Conservation (phyloP, 768 basidiomycete genomes). For the Leccinum uliginosum region DNA sequence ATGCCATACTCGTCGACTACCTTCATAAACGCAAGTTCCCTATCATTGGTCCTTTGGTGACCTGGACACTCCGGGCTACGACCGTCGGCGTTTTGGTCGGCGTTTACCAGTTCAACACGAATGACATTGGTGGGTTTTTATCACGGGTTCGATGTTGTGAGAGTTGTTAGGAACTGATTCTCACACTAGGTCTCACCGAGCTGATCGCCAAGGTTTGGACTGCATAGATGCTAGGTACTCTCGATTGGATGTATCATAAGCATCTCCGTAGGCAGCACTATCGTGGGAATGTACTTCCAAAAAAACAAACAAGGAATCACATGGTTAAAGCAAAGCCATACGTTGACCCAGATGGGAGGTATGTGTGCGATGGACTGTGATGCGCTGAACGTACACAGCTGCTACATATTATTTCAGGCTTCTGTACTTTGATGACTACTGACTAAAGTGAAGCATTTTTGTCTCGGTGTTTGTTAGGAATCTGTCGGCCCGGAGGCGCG, state of each 20-base stretch:
- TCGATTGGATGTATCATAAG: neutral
- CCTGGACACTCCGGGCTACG: slow-evolving; percentile 73
- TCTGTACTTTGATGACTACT: neutral
- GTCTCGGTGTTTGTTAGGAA: neutral
- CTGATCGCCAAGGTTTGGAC: slow-evolving; percentile 79
- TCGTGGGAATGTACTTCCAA: neutral
- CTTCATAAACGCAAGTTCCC: slow-evolving; percentile 93
- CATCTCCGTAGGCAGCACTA: neutral
- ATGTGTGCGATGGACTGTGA: neutral
- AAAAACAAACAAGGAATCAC: neutral
- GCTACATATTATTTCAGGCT: neutral
- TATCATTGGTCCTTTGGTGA: slow-evolving; percentile 57
- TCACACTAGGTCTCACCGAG: slow-evolving; percentile 70
- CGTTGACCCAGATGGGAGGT: neutral
- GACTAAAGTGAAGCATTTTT: too few relatives aligned
- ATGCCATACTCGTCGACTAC: slow-evolving; percentile 79
- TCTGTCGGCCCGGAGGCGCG: neutral
- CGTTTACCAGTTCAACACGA: slow-evolving; percentile 97
- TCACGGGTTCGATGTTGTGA: slow-evolving; percentile 1
- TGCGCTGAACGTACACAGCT: neutral
- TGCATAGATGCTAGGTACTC: slow-evolving; percentile 43
- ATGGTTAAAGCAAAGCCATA: neutral
- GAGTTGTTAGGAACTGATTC: neutral
- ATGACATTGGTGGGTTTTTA: slow-evolving; percentile 82
- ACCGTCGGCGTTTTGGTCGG: slow-evolving; percentile 85